Evolutionary conservation across 306 rosid species (phyloP), one percentile per base, ranked within the genome.

Genomic region (Hippophae rhamnoides): DNA sequence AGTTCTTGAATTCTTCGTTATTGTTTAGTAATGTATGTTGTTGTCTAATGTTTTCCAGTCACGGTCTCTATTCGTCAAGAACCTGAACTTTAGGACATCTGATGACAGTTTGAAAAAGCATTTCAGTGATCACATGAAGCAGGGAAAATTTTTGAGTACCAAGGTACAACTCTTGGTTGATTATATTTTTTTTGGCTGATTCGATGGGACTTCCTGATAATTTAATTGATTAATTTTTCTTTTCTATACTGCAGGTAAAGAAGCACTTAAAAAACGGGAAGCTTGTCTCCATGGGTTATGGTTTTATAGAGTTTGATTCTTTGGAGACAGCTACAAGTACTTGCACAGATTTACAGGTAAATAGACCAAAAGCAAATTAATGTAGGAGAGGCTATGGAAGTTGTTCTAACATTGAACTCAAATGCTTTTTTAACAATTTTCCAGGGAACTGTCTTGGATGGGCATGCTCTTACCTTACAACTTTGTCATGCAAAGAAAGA

Each of bases 31-130:
- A 12, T 62, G 52, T 42, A 50, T 10, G 53, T 63, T 61, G 51
- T 63, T 56, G 65, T 58, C 53, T 63, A 10, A 57, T 56, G n/a
- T 74, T 66, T 60, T 83, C 63, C 79, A 82, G 90, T 85, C 95
- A 12, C 88, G 90, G 63, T 81, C 99, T 57, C 76, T 92, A 60
- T 92, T 76, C 74, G 96, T 92, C 82, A 88, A 92, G 96, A 92
- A 92, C 66, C 83, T 92, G 70, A 92, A 86, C 71, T 92, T 92
- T 72, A 83, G 72, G 80, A 85, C 96, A 6, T 61, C 90, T 2
- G 95, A 83, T 10, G 86, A 85, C 72, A 66, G 74, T 67, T 77
- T 92, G 80, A 81, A 64, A 68, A 70, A 78, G 56, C 90, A 88
- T 80, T 80, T 92, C 71, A 78, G 63, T 23, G 81, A 80, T 58